Evolutionary conservation across 495 filamentous ascomycete genomes (phyloP), one percentile per base, ranked within the genome.

Genomic region (Penicillium silybi): DNA sequence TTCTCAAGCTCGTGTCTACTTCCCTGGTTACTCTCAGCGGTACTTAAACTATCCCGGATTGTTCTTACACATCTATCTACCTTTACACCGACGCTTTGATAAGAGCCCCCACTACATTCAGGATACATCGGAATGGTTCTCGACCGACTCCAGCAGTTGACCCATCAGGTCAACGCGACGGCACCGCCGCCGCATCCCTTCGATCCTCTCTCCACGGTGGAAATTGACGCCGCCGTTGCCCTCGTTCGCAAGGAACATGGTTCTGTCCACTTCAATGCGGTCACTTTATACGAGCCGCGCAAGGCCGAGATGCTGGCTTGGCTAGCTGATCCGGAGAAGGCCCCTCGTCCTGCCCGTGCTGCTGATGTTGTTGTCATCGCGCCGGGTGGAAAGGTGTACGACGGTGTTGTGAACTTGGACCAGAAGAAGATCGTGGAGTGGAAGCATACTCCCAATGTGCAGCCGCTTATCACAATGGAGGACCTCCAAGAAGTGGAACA

Each of bases 401-500:
- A 97, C 71, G 92, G 89, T 1, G 66, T 91, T 23, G 88, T 96
- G 7, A 85, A 95, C 61, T 63, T 96, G 47, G 70, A 82, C n/a
- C 73, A 81, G 58, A 80, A 76, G 48, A 86, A 85, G 68, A 81
- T 96, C 50, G 61, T 84, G 5, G 72, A 81, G 35, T 97, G 92
- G 92, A 81, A 89, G 57, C 72, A 82, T 35, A 80, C 88, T 3
- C 83, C 87, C 18, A 88, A 88, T 26, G 84, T 92, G 40, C 92
- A 97, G 72, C 92, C 92, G 18, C 78, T 96, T 57, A 95, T 97
- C 63, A 95, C 90, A 1, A 95, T 96, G 89, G 90, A 96, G 65
- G 92, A 97, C 61, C 74, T 96, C 34, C 86, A 92, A 65, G 78
- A 86, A 39, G 92, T 96, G n/a, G 92, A 97, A 66, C 79, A 84